Base-by-base conservation (phyloP, 75 land plant genomes). In the Pinus albicaulis region DNA sequence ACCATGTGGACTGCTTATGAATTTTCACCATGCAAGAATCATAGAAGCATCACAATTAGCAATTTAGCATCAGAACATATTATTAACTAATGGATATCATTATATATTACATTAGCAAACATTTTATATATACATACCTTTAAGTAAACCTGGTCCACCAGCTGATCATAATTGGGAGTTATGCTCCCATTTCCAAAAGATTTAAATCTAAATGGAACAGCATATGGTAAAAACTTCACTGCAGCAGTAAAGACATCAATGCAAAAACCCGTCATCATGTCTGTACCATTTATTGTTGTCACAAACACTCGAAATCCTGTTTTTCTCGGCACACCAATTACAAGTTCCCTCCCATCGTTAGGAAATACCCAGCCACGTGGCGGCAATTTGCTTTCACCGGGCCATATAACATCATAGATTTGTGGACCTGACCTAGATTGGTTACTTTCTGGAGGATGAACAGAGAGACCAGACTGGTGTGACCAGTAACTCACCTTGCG, bases 201-300 rank as follows among this genome's bases (percentile, higher is more conserved):
- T 25, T 80, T 57, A 34, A 92, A 77, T 53, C 57, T 26, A 71
- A 78, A 82, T 7, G 88, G 83, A 53, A 92, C 78, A 64, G 86
- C 82, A 82, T 93, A 93, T 13, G 95, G 93, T 22, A 93, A 76
- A 69, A 86, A 83, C 63, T 76, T 80, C 25, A 83, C 82, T 24
- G 95, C 93, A 77, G 89, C 84, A 20, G 38, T 56, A 76, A 93
- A 93, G 3, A 93, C 91, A 80, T 93, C 95, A 16, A 93, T 83
- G 55, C 95, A 91, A 69, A 81, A 93, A 8, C 95, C 95, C 22
- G 73, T 83, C 52, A 84, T 78, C 8, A 8, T 84, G 57, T 80
- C 79, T 38, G 82, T 79, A 11, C 79, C 82, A 56, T 19, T 6
- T 12, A 44, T 80, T 80, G 41, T 56, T 24, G 81, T 73, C 20